Base-by-base conservation (phyloP, 2,329 filamentous ascomycete species). In the Fusarium liriodendri region DNA sequence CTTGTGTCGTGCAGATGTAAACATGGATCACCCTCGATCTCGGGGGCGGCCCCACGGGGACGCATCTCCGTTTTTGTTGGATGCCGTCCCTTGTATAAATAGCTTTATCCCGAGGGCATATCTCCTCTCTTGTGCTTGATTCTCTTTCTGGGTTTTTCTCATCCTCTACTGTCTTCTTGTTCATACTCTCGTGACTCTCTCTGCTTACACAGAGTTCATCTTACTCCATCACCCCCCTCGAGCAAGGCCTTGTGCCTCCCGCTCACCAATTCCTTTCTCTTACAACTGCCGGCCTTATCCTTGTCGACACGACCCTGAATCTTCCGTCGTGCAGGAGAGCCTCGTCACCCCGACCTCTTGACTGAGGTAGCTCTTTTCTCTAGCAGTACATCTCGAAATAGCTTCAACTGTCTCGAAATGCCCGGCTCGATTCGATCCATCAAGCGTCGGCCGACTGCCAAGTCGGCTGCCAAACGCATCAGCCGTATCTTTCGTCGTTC, bases 1-100 rank as follows among this genome's bases (percentile, higher is more conserved):
- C 72, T 67, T 27, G 61, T 75, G 69, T 61, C 42, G 40, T 64
- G 60, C 72, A 74, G 52, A 18, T 9, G 32, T 10, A 37, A 71
- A 73, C 73, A 75, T 75, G 72, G 73, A 69, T 73, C 42, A 75
- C 47, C 72, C 73, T 70, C 40, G 59, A 72, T 72, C 62, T 66
- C 64, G 37, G 54, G 50, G 62, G 63, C 67, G 61, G 67, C 61
- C 67, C 38, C 54, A 62, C 60, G 67, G 64, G 58, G 52, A 42
- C 63, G 63, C 45, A 66, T 65, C 37, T 59, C 38, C 38, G 37
- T 27, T 37, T 55, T 25, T 27, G 42, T 29, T 52, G 62, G 27
- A 59, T 66, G 37, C 61, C 45, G 27, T 47, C 11, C 11, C 47
- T 47, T 47, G 57, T 32, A 74, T 75, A 75, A 75, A 73, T 73